phyloP scores from a whole-genome alignment of 2,329 filamentous ascomycete genomes.

The Colletotrichum sp. region DNA sequence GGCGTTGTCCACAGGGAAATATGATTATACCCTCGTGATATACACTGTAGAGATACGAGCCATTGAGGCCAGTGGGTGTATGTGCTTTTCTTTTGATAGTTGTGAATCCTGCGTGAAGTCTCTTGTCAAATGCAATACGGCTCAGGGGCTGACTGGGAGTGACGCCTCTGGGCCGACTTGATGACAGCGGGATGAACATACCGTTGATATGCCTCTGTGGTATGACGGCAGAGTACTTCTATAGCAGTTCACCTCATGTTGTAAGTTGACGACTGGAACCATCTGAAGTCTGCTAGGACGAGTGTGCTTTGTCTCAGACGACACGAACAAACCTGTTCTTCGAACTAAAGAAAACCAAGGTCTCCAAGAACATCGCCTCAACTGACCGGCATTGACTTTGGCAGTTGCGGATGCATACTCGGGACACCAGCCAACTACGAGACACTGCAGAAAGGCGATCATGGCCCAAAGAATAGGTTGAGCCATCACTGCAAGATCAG shows the following conservation, averaged over 20 bases:
- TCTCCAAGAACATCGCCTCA: neutral
- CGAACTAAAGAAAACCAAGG: neutral
- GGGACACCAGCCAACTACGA: neutral
- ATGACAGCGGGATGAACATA: neutral
- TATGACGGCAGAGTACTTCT: neutral
- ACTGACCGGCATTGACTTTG: neutral
- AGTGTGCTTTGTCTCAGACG: neutral
- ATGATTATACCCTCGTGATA: neutral
- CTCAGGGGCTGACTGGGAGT: neutral
- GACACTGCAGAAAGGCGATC: neutral
- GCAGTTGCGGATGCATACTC: neutral
- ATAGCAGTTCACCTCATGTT: neutral
- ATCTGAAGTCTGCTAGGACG: neutral
- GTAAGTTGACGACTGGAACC: neutral
- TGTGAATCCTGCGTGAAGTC: neutral
- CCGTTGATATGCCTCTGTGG: neutral
- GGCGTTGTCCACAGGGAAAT: neutral
- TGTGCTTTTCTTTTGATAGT: neutral
- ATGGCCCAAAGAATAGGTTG: neutral
- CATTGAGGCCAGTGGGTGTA: neutral
- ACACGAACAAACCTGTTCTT: neutral
- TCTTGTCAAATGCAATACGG: neutral
- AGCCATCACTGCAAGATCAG: neutral
- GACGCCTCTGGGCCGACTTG: neutral
- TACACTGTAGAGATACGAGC: neutral